Evolutionary conservation across 2,329 filamentous ascomycete species (phyloP).

Genomic region (Venturia asperata): DNA sequence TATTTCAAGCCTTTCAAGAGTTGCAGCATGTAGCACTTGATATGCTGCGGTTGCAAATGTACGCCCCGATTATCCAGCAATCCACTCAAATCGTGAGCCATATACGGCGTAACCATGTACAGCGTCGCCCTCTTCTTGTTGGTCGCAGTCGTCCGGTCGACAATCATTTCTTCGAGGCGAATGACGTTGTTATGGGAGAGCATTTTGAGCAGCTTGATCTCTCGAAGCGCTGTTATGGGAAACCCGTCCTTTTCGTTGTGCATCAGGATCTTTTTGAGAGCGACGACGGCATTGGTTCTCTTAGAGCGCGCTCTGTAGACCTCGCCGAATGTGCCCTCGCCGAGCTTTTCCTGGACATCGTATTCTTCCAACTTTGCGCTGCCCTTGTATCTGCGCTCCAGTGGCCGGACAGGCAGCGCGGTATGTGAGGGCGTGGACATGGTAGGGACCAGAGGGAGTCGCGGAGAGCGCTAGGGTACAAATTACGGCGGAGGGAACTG

Average conservation of each 20-base stretch:
- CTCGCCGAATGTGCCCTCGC: conserved; percentile 93
- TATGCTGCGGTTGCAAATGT: conserved; percentile 77
- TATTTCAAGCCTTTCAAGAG: conserved; percentile 84
- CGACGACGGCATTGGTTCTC: conserved; percentile 67
- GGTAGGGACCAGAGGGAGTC: neutral
- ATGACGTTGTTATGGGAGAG: conserved; percentile 87
- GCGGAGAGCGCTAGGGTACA: neutral
- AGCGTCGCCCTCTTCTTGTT: conserved; percentile 64
- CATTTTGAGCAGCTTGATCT: conserved; percentile 95
- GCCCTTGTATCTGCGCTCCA: conserved; percentile 61
- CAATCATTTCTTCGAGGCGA: conserved; percentile 88
- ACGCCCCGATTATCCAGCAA: conserved; percentile 92
- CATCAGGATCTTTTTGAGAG: conserved; percentile 98
- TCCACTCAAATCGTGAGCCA: conserved; percentile 98
- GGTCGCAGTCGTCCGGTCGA: conserved; percentile 48
- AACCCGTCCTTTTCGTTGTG: conserved; percentile 99
- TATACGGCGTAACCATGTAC: conserved; percentile 98
- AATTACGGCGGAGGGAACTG: neutral
- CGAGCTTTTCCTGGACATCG: conserved; percentile 73
- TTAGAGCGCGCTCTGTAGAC: conserved; percentile 82
- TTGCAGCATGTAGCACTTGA: conserved; percentile 97
- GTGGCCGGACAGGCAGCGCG: conserved; percentile 25
- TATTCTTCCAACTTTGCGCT: conserved; percentile 80
- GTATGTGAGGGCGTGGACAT: conserved; percentile 12
- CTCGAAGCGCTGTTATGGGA: conserved; percentile 93